Conservation (phyloP, 1,284 basidiomycete genomes). For the Boletus semigastroideus region DNA sequence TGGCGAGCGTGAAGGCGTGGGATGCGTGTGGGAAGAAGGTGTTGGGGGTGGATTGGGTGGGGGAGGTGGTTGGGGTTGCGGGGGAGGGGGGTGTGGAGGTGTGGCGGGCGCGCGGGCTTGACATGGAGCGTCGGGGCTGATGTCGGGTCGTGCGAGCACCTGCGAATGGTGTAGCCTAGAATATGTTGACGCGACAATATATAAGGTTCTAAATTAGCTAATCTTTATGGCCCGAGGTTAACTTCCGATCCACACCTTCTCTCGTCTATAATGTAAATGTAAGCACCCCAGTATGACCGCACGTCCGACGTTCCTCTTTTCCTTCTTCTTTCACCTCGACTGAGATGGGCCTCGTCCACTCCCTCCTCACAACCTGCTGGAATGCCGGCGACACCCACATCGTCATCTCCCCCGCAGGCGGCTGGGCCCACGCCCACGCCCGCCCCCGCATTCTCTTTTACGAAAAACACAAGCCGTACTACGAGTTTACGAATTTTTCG, state of each 20-base stretch:
- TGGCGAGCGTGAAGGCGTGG: constrained; percentile 69
- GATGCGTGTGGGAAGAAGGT: constrained; percentile 56
- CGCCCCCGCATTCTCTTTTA: constrained; percentile 52
- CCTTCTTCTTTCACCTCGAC: background rate
- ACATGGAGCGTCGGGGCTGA: too few species aligned
- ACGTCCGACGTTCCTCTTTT: background rate
- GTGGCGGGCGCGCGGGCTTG: constrained; percentile 47
- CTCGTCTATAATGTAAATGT: too few species aligned
- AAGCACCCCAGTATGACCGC: constrained; percentile 17
- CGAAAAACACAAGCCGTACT: constrained; percentile 56
- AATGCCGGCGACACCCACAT: constrained; percentile 31
- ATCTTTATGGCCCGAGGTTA: too few species aligned
- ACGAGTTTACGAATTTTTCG: constrained; percentile 69
- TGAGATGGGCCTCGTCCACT: constrained; percentile 21
- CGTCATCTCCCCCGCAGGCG: constrained; percentile 23
- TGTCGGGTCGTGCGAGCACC: too few species aligned
- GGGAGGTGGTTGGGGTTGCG: constrained; percentile 71
- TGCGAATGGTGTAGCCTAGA: too few species aligned
- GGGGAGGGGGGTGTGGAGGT: constrained; percentile 85
- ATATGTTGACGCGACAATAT: too few species aligned
- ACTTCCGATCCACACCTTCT: too few species aligned
- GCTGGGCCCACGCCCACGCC: constrained; percentile 26
- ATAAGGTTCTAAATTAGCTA: too few species aligned
- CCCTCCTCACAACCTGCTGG: constrained; percentile 21
- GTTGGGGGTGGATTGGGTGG: constrained; percentile 74